Base-by-base conservation (phyloP, 805 yeast species). In the Candida ovalis region DNA sequence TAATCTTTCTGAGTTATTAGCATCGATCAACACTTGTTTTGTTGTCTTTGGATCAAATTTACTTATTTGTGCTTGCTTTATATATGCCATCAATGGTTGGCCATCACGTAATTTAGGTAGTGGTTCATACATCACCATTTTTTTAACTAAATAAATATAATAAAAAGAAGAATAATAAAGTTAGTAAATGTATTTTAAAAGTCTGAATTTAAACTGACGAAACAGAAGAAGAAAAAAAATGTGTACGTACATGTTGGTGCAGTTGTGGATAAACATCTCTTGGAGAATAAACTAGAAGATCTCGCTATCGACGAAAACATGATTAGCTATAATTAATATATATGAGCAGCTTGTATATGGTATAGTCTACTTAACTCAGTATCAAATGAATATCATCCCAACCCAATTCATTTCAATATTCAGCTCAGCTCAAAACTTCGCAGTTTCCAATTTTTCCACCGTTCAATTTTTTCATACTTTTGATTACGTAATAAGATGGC, bases 31-130 rank as follows among this genome's bases (percentile, higher is more conserved):
- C 21, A 74, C 71, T 43, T 82, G 72, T 67, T 87, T 85, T 69
- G 74, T 70, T 4, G 92, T 94, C 3, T 77, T 70, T 17, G 89
- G 85, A 63, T 91, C 98, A 51, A 86, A 77, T 54, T 74, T 77
- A 30, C 68, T 66, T 41, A 76, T 73, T 51, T 85, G 76, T 54
- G 80, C 78, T 47, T 74, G 64, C 47, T 75, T 75, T 50, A 81
- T 66, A 51, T 70, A 74, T 15, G 72, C 59, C 62, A 80, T 66
- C 25, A 73, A 70, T 30, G 62, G 61, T 51, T 71, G 63, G 3
- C 84, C 84, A 41, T 65, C 63, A 59, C 84, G 70, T 42, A 73
- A 70, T 46, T 63, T 56, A 22, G 82, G 77, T 40, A 79, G 69
- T 23, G 82, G 82, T 55, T 75, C 77, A 53, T 64, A 78, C 12